Evolutionary conservation across 129 eudicot genomes (phyloP), one percentile per base, ranked within the genome.

Genomic region (Calendula officinalis): DNA sequence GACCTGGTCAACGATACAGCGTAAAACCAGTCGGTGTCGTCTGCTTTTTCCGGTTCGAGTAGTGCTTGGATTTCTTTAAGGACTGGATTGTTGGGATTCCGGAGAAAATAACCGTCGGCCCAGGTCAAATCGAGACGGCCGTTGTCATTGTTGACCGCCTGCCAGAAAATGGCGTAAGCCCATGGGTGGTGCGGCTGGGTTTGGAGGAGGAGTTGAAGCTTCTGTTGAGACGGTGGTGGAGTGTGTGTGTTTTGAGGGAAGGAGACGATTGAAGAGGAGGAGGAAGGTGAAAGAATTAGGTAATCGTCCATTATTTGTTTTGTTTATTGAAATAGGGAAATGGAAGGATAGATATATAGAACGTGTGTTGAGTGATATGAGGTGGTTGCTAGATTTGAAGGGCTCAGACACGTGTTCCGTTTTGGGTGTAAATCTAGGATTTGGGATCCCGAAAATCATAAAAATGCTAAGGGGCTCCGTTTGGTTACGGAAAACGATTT

Each of bases 161-260:
- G 73, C 91, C 91, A 85, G 49, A 85, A 66, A 30, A 85, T 85
- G 70, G 91, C 80, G 44, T 81, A 85, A 12, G 80, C 63, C 91
- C 91, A 85, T 42, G 70, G 69, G n/a, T 81, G 69, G 17, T 72
- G 68, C 47, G 75, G 77, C 41, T 64, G 69, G 69, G 16, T 44
- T 30, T 81, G 82, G 62, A 85, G 77, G 5, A 85, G 56, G 73
- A 30, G 38, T n/a, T 85, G 87, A 12, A 85, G 91, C 55, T 72
- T 81, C 7, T 55, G 62, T 37, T 71, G 80, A 41, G 50, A 58
- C 8, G 81, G 59, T 0, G 40, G 72, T 7, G 13, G 9, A 33
- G 13, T 44, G 8, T 6, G 14, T 5, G 14, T 3, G 42, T 22
- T 17, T n/a, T 62, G 55, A 11, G 2, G 55, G 14, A 50, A 43